Evolutionary conservation across 2,329 filamentous ascomycete genomes (phyloP), one percentile per base, ranked within the genome.

Genomic region (Venturia effusa): DNA sequence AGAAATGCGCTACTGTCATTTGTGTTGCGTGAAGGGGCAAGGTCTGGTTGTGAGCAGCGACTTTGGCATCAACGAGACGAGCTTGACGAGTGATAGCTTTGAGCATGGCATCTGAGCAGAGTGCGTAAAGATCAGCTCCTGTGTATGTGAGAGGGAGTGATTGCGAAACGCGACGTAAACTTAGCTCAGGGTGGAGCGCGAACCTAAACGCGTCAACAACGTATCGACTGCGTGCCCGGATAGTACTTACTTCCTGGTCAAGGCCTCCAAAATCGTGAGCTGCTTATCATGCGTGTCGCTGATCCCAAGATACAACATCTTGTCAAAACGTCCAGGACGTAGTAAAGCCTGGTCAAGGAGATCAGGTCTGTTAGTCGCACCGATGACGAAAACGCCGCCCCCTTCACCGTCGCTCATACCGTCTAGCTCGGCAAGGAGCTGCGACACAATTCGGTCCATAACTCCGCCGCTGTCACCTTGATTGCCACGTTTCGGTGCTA

Each of bases 71-170:
- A 2, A 97, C 92, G 1, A 84, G 81, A 1, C 85, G 83, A 1
- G 94, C 92, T 72, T 95, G 90, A 5, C 94, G 86, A 2, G 94
- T 99, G 65, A 99, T 93, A 24, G 94, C 94, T 75, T 99, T 97
- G 69, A 99, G 88, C 94, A 99, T 99, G 61, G 94, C 92, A 74
- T 99, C 94, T 54, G 92, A 96, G 79, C 93, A 97, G 24, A 99
- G 83, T 0, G 94, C 94, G 76, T 99, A 99, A 72, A 99, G 88
- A 77, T 99, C 94, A 67, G 94, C 94, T 71, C 94, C 94, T 0
- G 94, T 99, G 77, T 97, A 99, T 2, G 93, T 97, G 73, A 97
- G 94, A 0, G 94, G 94, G 4, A 99, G 83, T 13, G 81, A 81
- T 61, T 88, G 82, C 4, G 93, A 88, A 59, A 99, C 85, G 8